Percentiles rank a stretch among this genome's conserved stretches.
phyloP scores from a whole-genome alignment of 2,329 filamentous ascomycete genomes.

The Cercospora canescens region DNA sequence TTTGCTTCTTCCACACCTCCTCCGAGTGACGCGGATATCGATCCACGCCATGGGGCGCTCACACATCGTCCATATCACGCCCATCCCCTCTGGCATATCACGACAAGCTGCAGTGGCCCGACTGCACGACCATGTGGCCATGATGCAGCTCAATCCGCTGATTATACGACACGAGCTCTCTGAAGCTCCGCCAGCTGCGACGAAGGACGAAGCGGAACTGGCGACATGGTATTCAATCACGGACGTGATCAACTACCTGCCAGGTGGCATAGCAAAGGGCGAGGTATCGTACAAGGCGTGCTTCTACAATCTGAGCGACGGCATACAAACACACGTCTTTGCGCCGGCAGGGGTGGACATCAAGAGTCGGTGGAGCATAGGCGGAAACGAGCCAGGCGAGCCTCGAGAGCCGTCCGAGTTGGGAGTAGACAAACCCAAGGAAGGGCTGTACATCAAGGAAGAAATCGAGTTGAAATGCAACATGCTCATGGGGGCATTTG shows the following conservation, averaged over 20 bases:
- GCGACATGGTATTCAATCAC: constrained; percentile 78
- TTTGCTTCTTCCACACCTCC: background rate
- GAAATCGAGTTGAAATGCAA: constrained; percentile 84
- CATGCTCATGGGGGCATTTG: constrained; percentile 70
- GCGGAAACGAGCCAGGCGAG: constrained; percentile 71
- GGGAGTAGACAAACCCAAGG: constrained; percentile 56
- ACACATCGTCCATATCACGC: constrained; percentile 75
- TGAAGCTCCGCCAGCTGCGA: constrained; percentile 64
- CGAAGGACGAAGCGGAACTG: constrained; percentile 65
- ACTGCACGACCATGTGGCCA: constrained; percentile 74
- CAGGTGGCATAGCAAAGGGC: constrained; percentile 63
- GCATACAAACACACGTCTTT: constrained; percentile 80
- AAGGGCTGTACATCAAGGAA: constrained; percentile 79
- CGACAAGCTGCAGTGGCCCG: constrained; percentile 72
- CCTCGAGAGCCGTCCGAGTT: constrained; percentile 64
- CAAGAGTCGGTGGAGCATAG: constrained; percentile 80
- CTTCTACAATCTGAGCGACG: constrained; percentile 72
- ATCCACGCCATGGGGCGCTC: constrained; percentile 6
- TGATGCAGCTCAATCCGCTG: constrained; percentile 87
- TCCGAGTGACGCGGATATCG: background rate
- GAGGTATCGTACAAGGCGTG: constrained; percentile 77
- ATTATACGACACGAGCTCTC: constrained; percentile 71
- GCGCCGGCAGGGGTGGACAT: constrained; percentile 81
- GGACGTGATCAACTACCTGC: constrained; percentile 74
- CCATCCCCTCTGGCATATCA: constrained; percentile 67